These are phyloP conservation scores for Plasmodium vivax DNA, from an alignment of 169 alveolate genomes.

Conservation along the genomic window DNA sequence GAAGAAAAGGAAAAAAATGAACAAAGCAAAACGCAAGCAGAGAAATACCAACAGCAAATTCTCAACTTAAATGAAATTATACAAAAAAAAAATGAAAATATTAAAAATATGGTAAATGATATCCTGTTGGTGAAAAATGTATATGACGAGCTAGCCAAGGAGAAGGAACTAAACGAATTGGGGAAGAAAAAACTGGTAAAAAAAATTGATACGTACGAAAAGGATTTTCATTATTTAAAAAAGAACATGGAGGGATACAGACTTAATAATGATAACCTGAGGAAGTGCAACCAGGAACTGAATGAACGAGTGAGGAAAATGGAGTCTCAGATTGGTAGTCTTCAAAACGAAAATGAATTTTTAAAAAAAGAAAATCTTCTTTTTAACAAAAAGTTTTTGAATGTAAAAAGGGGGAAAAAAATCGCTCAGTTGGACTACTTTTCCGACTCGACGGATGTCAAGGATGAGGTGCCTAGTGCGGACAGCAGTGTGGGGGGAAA, in stretches of 20 bases:
- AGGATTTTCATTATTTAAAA: constrained; percentile 20
- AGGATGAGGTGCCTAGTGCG: constrained; percentile 5
- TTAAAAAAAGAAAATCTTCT: constrained; percentile 47
- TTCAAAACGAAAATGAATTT: constrained; percentile 35
- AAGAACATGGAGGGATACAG: constrained; percentile 17
- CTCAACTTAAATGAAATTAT: not conserved
- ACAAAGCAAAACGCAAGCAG: not conserved
- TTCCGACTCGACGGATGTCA: constrained; percentile 32
- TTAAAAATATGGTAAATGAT: constrained; percentile 58
- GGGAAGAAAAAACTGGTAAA: constrained; percentile 14
- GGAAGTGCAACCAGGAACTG: constrained; percentile 19
- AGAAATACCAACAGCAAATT: constrained; percentile 21
- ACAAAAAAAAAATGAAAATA: constrained; percentile 27
- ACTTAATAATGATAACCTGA: constrained; percentile 12
- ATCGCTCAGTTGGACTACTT: not conserved
- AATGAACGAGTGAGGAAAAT: constrained; percentile 35
- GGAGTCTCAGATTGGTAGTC: constrained; percentile 18
- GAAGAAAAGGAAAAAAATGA: constrained; percentile 11
- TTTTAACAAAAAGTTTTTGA: constrained; percentile 47
- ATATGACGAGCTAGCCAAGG: constrained; percentile 47
- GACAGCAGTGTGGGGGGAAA: not conserved
- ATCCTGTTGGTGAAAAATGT: constrained; percentile 52
- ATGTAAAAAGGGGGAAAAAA: constrained; percentile 3
- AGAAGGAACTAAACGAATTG: constrained; percentile 43
- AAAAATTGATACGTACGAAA: constrained; percentile 19